Evolutionary conservation across 768 basidiomycete species (phyloP), one percentile per base, ranked within the genome.

Genomic region (Pseudohyphozyma bogoriensis): DNA sequence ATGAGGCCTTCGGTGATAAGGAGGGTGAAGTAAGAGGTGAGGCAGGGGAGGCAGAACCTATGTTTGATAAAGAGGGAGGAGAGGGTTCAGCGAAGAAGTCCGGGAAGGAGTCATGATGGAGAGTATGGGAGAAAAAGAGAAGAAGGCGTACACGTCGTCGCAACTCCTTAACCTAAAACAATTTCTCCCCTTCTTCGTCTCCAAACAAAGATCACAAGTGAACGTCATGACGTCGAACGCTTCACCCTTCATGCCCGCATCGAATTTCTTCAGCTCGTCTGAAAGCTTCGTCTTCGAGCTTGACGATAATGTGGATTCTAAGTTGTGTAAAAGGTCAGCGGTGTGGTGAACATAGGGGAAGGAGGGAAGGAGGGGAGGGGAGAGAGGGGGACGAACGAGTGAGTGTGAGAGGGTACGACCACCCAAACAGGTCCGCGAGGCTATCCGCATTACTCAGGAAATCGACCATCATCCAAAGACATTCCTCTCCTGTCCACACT

Each of bases 1-100:
- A 69, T 64, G 22, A 69, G 53, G 6, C 69, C 69, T 53, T 70
- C 69, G 26, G 60, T 58, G 55, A 70, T 70, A 28, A 67, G 59
- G 15, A 70, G 55, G 33, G 54, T 51, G 52, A 65, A 70, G 51
- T 67, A 70, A 44, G 58, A 56, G 29, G 32, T 11, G n/a, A 69
- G 55, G 57, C 68, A 70, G 13, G 60, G 40, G 8, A 32, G 22
- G 59, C 68, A 69, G 51, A 69, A 67, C n/a, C 56, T 55, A 53
- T 61, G 60, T 4, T 7, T 31, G 59, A 55, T 56, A 15, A 29
- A 46, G 45, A 5, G 26, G 45, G 26, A 10, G 45, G 4, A 26
- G 8, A 16, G 8, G 10, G 10, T 11, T 44, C 7, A 3, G 45
- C 6, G 45, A 26, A 24, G 45, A 28, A 26, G n/a, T 11, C 22